These are phyloP conservation scores for Trichoderma sp. DNA, from an alignment of 2,329 filamentous ascomycete species.

Conservation along the genomic window DNA sequence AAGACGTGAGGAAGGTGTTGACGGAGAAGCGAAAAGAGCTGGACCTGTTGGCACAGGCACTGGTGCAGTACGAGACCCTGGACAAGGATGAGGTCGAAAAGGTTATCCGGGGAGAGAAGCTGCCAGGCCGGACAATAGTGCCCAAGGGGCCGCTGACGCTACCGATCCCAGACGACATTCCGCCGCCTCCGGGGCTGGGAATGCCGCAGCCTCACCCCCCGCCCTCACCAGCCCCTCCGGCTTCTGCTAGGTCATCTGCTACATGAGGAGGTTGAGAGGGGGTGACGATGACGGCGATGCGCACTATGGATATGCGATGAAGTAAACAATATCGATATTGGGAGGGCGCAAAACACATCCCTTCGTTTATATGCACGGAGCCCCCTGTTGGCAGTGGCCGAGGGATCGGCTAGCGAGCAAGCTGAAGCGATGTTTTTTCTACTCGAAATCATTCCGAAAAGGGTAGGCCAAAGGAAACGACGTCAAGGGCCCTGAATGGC, in stretches of 20 bases:
- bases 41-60: conserved; percentile 81
- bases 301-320: background rate
- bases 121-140: conserved; percentile 64
- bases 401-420: conserved; percentile 19
- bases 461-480: background rate
- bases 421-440: conserved; percentile 21
- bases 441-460: background rate
- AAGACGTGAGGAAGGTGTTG: conserved; percentile 72
- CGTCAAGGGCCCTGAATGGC: background rate
- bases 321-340: conserved; percentile 1
- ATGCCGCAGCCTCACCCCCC: conserved; percentile 41
- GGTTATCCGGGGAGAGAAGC: conserved; percentile 82
- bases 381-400: conserved; percentile 2
- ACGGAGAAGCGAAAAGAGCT: conserved; percentile 78
- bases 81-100: conserved; percentile 87
- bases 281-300: background rate
- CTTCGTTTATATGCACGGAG: conserved; percentile 18
- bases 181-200: conserved; percentile 42
- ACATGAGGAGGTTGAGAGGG: background rate
- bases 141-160: conserved; percentile 54
- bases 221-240: conserved; percentile 40
- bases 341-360: background rate
- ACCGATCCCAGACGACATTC: conserved; percentile 43
- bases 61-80: conserved; percentile 93
- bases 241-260: conserved; percentile 33